Evolutionary conservation across 148 eudicot genomes (phyloP).

Genomic region (Vaccinium darrowii): DNA sequence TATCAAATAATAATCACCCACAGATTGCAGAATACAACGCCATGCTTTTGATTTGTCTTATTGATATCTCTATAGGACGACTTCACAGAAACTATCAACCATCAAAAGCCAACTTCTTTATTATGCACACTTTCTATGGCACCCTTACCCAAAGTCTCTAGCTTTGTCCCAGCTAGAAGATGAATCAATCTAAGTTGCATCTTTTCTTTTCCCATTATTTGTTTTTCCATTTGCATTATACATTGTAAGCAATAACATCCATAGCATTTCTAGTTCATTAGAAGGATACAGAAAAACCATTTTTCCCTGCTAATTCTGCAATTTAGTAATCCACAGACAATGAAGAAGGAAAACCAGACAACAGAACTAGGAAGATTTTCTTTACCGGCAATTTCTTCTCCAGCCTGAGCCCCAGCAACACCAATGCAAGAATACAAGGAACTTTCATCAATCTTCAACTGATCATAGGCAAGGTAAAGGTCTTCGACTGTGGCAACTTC

Average conservation of each 20-base stretch:
- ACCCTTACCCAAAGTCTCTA: neutral
- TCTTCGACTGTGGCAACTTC: slow-evolving; percentile 76
- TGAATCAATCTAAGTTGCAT: neutral
- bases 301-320: neutral
- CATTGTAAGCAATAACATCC: neutral
- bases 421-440: slow-evolving; percentile 88
- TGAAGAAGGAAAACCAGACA: neutral
- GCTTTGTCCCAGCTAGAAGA: neutral
- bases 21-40: neutral
- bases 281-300: neutral
- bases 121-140: neutral
- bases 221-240: no score
- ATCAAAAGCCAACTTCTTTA: neutral
- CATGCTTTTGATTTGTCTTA: neutral
- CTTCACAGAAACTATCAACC: neutral
- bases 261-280: neutral
- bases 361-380: neutral
- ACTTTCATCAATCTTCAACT: slow-evolving; percentile 81
- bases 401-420: slow-evolving; percentile 77
- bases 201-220: neutral
- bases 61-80: neutral
- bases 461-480: slow-evolving; percentile 77
- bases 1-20: neutral
- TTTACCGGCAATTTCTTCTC: slow-evolving; percentile 63
- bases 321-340: neutral